Evolutionary conservation across 1,284 basidiomycete genomes (phyloP).

Genomic region (Ceratobasidium sp.): DNA sequence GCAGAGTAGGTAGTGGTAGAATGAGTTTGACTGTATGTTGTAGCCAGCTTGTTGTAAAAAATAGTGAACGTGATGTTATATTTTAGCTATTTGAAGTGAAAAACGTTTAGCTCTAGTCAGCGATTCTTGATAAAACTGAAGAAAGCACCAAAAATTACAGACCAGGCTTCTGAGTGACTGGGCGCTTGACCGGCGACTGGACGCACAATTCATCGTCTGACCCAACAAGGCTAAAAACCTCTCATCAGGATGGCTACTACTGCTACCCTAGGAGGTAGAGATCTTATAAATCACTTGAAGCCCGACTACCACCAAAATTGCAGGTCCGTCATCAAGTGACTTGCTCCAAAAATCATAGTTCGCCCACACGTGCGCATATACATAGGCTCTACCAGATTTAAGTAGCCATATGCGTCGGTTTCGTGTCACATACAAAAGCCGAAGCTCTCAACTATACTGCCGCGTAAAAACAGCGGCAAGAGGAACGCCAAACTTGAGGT

Average conservation of each 20-base stretch:
- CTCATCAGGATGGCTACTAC: no score
- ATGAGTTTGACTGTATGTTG: not conserved
- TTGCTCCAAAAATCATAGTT: not conserved
- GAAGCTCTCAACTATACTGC: not conserved
- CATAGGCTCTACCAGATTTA: not conserved
- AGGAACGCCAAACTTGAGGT: not conserved
- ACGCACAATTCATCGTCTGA: no score
- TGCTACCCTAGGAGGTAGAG: no score
- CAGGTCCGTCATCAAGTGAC: not conserved
- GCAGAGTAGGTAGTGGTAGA: slow-evolving; percentile 24
- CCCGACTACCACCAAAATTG: not conserved
- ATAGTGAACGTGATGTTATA: not conserved
- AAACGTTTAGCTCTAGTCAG: no score
- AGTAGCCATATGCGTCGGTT: not conserved
- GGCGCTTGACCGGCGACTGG: no score
- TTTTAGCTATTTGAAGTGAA: no score
- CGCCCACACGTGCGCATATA: not conserved
- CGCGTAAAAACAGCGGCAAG: not conserved
- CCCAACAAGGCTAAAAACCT: no score
- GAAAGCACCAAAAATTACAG: no score
- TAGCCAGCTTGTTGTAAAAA: not conserved
- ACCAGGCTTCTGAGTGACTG: no score
- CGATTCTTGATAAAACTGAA: no score
- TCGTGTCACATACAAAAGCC: not conserved
- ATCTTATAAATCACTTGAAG: no score